Evolutionary conservation across 2,329 filamentous ascomycete genomes (phyloP), one percentile per base, ranked within the genome.

Genomic region (Hypoxylon sp.): DNA sequence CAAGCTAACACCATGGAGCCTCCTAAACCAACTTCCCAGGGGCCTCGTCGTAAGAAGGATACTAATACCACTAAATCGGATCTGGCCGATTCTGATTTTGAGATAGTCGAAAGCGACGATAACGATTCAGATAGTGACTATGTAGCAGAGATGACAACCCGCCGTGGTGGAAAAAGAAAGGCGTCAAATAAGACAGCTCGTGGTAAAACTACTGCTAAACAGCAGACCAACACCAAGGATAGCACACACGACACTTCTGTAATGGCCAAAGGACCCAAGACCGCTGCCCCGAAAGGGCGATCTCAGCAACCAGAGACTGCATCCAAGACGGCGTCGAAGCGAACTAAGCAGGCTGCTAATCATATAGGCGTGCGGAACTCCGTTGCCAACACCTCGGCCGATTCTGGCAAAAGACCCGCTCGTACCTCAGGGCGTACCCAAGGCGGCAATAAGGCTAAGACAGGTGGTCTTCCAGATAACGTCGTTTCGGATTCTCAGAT

Each of bases 81-180:
- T 42, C 37, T n/a, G 17, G 55, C 60, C 10, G 68, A 59, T 17
- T 29, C 17, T 13, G 63, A 69, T 4, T 69, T 61, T 15, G 57
- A 60, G 46, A 48, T 56, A 37, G 6, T 50, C 29, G 52, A 64
- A 17, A 54, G 46, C 17, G 48, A 63, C 6, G 46, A 35, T 10
- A 21, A 53, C 4, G 61, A 64, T 2, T 65, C 59, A n/a, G 63
- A 69, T 8, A 65, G 50, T 60, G 55, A 65, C 24, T 65, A 70
- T 47, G 46, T 47, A 7, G 52, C 11, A 44, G 47, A 32, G 21
- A 21, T 31, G 31, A 52, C 29, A 35, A 24, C 48, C 24, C 59
- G 48, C 2, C 57, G 54, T 50, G 50, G 51, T 42, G 61, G 64
- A 37, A 68, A 56, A 39, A 65, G 46, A 53, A 60, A 46, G n/a